Conservation (phyloP, 257 asterid species). For the Ehretia macrophylla region DNA sequence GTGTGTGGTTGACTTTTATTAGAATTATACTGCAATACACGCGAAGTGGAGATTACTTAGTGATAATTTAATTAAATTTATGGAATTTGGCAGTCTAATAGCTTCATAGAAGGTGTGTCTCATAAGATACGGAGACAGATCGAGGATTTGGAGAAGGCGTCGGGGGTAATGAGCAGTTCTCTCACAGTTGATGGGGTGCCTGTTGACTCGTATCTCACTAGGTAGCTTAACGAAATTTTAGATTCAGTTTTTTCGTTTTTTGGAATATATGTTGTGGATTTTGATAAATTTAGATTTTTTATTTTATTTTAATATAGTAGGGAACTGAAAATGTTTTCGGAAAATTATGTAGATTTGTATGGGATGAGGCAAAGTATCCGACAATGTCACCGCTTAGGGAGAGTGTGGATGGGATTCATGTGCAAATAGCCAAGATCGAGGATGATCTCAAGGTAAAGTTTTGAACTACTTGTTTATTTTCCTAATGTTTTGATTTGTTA, state of each 20-base stretch:
- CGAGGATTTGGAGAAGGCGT: conserved; percentile 84
- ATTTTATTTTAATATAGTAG: not conserved
- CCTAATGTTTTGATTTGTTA: too few relatives aligned
- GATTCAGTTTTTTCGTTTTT: not conserved
- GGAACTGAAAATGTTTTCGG: not conserved
- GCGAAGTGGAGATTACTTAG: not conserved
- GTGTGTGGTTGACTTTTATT: conserved; percentile 5
- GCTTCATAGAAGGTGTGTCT: conserved; percentile 82
- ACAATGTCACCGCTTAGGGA: conserved; percentile 87
- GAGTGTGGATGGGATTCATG: conserved; percentile 77
- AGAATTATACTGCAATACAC: not conserved
- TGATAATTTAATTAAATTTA: conserved; percentile 5
- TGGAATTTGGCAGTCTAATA: conserved; percentile 59
- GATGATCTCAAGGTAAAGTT: conserved; percentile 81
- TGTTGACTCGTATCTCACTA: conserved; percentile 86
- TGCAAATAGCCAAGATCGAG: conserved; percentile 72
- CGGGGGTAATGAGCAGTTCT: conserved; percentile 68
- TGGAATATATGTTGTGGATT: conserved; percentile 4
- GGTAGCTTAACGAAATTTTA: conserved; percentile 33
- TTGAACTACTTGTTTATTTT: not conserved
- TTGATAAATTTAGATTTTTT: conserved; percentile 2
- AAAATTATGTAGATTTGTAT: conserved; percentile 48
- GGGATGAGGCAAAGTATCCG: conserved; percentile 93
- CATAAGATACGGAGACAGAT: conserved; percentile 83
- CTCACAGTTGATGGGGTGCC: conserved; percentile 94